Percentiles rank a stretch among this genome's conserved stretches.
Evolutionary conservation across 1,139 yeast genomes (phyloP).

Genomic region (Geotrichum bryndzae): DNA sequence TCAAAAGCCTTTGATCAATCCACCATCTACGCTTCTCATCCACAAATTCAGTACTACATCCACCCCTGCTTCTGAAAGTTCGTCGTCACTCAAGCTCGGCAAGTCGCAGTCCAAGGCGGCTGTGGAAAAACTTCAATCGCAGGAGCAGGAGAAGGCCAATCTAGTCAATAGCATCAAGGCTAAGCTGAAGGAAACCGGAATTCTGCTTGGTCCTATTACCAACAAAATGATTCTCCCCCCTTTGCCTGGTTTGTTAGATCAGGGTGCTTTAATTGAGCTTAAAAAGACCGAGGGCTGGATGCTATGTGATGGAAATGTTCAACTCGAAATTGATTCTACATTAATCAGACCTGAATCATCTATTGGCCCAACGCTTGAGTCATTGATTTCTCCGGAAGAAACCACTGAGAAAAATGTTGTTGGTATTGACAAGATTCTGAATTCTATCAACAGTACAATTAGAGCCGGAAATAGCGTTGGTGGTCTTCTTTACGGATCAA

Average conservation of each 20-base stretch:
- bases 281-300: constrained; percentile 48
- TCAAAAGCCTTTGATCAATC: constrained; percentile 37
- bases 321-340: constrained; percentile 50
- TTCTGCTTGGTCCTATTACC: constrained; percentile 26
- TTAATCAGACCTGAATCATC: constrained; percentile 48
- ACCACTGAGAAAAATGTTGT: constrained; percentile 38
- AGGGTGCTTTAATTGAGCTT: constrained; percentile 59
- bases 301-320: constrained; percentile 26
- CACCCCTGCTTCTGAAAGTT: constrained; percentile 26
- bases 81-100: constrained; percentile 26
- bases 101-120: constrained; percentile 10
- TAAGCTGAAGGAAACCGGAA: constrained; percentile 11
- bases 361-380: constrained; percentile 32
- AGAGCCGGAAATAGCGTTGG: constrained; percentile 47
- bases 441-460: constrained; percentile 43
- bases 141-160: constrained; percentile 21
- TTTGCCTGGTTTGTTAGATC: constrained; percentile 44
- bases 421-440: constrained; percentile 50
- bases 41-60: constrained; percentile 54
- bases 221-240: constrained; percentile 39
- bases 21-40: constrained; percentile 43
- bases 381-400: neutral
- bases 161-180: constrained; percentile 21
- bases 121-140: constrained; percentile 20
- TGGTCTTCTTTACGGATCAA: constrained; percentile 58